Evolutionary conservation across 2,329 filamentous ascomycete genomes (phyloP).

Genomic region (Annulohypoxylon truncatum): DNA sequence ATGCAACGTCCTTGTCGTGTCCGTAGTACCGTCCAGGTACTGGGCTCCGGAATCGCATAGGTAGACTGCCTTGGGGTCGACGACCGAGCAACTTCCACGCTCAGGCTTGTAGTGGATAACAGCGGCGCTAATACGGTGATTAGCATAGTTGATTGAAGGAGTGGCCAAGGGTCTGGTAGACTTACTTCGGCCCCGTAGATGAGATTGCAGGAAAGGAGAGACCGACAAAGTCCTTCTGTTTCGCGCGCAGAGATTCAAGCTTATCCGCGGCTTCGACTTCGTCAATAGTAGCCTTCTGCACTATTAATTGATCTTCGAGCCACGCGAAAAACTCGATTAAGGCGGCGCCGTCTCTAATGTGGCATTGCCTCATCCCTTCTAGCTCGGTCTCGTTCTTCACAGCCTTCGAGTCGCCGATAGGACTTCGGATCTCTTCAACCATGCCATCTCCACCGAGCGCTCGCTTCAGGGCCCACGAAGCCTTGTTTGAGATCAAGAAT

Average conservation of each 20-base stretch:
- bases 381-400: slow-evolving; percentile 93
- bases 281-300: slow-evolving; percentile 78
- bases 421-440: slow-evolving; percentile 88
- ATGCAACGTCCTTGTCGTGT: slow-evolving; percentile 93
- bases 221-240: slow-evolving; percentile 81
- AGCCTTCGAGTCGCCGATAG: slow-evolving; percentile 90
- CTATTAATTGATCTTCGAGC: slow-evolving; percentile 88
- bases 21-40: slow-evolving; percentile 94
- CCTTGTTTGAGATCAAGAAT: slow-evolving; percentile 87
- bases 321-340: slow-evolving; percentile 94
- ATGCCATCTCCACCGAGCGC: slow-evolving; percentile 86
- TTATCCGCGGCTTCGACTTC: slow-evolving; percentile 94
- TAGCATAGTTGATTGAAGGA: slow-evolving; percentile 18
- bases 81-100: slow-evolving; percentile 79
- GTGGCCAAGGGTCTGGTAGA: slow-evolving; percentile 21
- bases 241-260: slow-evolving; percentile 78
- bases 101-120: slow-evolving; percentile 97
- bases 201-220: slow-evolving; percentile 97
- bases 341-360: slow-evolving; percentile 92
- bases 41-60: slow-evolving; percentile 98
- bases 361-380: slow-evolving; percentile 92
- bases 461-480: slow-evolving; percentile 91
- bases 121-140: slow-evolving; percentile 73
- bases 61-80: slow-evolving; percentile 89
- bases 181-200: slow-evolving; percentile 82